Evolutionary conservation across 2,329 filamentous ascomycete genomes (phyloP).

Genomic region (Botrytis paeoniae): DNA sequence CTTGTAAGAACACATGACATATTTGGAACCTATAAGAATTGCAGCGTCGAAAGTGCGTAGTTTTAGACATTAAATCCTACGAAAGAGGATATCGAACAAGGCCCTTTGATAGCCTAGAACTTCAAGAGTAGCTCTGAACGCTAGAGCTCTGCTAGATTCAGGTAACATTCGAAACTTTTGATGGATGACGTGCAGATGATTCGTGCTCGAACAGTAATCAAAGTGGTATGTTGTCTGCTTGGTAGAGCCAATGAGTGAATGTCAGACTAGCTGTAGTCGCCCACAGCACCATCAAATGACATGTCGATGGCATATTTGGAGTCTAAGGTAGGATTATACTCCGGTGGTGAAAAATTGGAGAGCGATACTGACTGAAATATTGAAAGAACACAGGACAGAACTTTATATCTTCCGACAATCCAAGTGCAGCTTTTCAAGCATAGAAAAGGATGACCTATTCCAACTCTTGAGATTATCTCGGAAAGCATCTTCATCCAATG

Average conservation of each 20-base stretch:
- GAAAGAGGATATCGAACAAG: constrained; percentile 48
- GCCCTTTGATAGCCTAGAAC: constrained; percentile 55
- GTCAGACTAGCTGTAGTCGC: constrained; percentile 58
- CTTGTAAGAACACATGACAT: constrained; percentile 57
- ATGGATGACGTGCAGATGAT: constrained; percentile 55
- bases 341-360: constrained; percentile 50
- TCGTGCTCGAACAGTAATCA: constrained; percentile 55
- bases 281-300: constrained; percentile 58
- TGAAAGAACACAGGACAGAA: constrained; percentile 61
- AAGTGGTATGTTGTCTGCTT: constrained; percentile 54
- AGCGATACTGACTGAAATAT: constrained; percentile 54
- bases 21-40: constrained; percentile 58
- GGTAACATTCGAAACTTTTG: constrained; percentile 55
- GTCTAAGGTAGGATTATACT: constrained; percentile 49
- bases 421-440: constrained; percentile 48
- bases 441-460: constrained; percentile 51
- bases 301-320: constrained; percentile 56
- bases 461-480: constrained; percentile 50
- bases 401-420: constrained; percentile 49
- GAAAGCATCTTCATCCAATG: constrained; percentile 53
- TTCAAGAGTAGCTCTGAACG: constrained; percentile 52
- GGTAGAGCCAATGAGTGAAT: constrained; percentile 53
- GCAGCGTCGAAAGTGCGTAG: constrained; percentile 63
- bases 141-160: constrained; percentile 53
- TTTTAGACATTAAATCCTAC: constrained; percentile 54